phyloP scores from a whole-genome alignment of 805 yeast species.

The Cyberlindnera suaveolens region DNA sequence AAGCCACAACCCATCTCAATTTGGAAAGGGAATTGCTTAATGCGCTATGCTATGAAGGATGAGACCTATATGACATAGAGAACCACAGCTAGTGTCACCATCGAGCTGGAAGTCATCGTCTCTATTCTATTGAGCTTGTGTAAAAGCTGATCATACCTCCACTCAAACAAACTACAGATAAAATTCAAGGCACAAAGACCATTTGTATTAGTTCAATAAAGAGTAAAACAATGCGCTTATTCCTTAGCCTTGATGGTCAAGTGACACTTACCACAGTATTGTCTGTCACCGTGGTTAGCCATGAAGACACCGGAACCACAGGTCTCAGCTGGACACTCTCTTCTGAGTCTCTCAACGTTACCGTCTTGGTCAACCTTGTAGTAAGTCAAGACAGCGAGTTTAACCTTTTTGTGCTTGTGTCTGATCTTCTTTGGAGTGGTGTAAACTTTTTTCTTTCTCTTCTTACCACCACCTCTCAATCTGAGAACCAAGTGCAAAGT shows the following conservation, averaged over 20 bases:
- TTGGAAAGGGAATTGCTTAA: no score
- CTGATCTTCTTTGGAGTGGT: conserved; percentile 99
- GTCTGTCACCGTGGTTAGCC: conserved; percentile 98
- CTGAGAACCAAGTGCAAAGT: conserved; percentile 93
- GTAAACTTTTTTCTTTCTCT: conserved; percentile 99
- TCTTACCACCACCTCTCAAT: conserved; percentile 99
- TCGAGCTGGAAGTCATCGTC: no score
- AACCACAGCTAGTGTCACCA: no score
- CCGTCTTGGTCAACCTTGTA: conserved; percentile 99
- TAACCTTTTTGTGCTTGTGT: conserved; percentile 99
- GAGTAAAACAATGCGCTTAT: conserved; percentile 11
- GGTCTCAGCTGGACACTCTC: conserved; percentile 87
- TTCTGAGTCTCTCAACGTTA: conserved; percentile 96
- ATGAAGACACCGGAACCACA: conserved; percentile 99
- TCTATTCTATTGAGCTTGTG: no score
- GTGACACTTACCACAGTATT: conserved; percentile 99
- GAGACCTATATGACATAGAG: no score
- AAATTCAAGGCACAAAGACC: not conserved
- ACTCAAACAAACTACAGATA: not conserved
- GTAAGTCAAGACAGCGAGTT: conserved; percentile 98
- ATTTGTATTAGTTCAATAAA: not conserved
- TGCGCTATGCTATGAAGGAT: no score
- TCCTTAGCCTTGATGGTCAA: conserved; percentile 64
- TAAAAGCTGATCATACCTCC: no score
- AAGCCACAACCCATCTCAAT: no score